phyloP scores from a whole-genome alignment of 2,329 filamentous ascomycete species.

The Leptographium radiaticola region DNA sequence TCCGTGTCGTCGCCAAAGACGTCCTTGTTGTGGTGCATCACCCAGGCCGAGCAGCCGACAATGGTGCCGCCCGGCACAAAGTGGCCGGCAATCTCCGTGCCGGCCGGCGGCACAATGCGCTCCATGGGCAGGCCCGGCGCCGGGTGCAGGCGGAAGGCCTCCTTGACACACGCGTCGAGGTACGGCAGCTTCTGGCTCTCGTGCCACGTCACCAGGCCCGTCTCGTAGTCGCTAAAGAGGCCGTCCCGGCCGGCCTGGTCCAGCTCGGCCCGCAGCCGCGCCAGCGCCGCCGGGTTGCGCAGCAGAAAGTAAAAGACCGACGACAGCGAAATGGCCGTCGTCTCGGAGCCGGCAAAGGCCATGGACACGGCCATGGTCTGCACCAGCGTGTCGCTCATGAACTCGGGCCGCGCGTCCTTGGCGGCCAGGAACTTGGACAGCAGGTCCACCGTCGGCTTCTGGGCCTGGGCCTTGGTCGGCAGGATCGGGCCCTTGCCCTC shows the following conservation, averaged over 20 bases:
- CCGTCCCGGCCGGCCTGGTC: conserved; percentile 43
- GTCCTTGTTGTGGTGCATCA: conserved; percentile 53
- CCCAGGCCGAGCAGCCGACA: conserved; percentile 64
- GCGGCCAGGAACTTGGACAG: conserved; percentile 62
- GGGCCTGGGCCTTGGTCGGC: conserved; percentile 20
- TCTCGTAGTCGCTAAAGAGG: conserved; percentile 33
- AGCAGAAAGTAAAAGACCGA: conserved; percentile 64
- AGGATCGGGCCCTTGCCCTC: conserved; percentile 27
- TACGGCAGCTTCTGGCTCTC: conserved; percentile 61
- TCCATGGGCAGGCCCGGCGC: conserved; percentile 62
- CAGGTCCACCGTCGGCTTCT: conserved; percentile 41
- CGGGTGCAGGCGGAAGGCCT: conserved; percentile 65
- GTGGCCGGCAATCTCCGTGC: conserved; percentile 48
- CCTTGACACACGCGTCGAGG: conserved; percentile 66
- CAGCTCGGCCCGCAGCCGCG: conserved; percentile 46
- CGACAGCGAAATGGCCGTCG: conserved; percentile 61
- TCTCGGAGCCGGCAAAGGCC: conserved; percentile 65
- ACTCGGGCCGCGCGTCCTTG: conserved; percentile 51
- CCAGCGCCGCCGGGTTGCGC: conserved; percentile 43
- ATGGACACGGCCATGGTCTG: conserved; percentile 61
- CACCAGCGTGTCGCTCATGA: conserved; percentile 58
- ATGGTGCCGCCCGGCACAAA: conserved; percentile 57
- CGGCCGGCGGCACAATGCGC: conserved; percentile 53
- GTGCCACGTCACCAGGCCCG: conserved; percentile 53
- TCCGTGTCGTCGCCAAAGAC: conserved; percentile 59